Base-by-base conservation (phyloP, 2,329 filamentous ascomycete species). In the Fusarium fujikuroi region DNA sequence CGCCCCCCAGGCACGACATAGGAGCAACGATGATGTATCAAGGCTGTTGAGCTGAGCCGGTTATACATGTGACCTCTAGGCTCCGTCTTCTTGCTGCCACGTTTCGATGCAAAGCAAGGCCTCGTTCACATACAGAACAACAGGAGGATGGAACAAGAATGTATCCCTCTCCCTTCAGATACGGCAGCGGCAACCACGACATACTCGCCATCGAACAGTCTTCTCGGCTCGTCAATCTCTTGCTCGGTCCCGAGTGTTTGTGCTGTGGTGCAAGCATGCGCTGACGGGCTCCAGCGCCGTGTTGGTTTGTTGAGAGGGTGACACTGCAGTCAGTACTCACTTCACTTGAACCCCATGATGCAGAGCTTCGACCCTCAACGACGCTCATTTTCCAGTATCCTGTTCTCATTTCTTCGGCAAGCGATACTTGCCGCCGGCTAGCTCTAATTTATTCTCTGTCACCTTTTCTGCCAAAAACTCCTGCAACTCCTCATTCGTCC, bases 401-500 rank as follows among this genome's bases (percentile, higher is more conserved):
- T 72, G 37, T 54, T 66, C 30, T 60, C 80, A 90, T 80, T 89
- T 91, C 83, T 88, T 91, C 15, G 84, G 80, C 70, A 92, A 83
- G 80, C 88, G 90, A 83, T 95, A 95, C 83, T 91, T 93, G 43
- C 92, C 92, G 9, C 91, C 91, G 66, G 79, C 86, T 77, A 91
- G 87, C 82, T 95, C 92, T 78, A 97, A 82, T 76, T 90, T 90
- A 36, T 91, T 91, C 46, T 88, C 89, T 10, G 86, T 85, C n/a
- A 95, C 91, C 89, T 97, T 95, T 67, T 92, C 90, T 14, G 85
- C 89, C 65, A 98, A 83, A 80, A 98, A 93, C 80, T 92, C 93
- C 77, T 91, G 90, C 70, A 98, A 83, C 83, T 98, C 95, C 79
- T 97, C 95, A 78, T 93, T 93, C 70, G 92, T 94, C 88, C 94